Percentiles rank a stretch among this genome's conserved stretches.
phyloP scores from a whole-genome alignment of 306 rosid genomes.

The Mimosa bimucronata region DNA sequence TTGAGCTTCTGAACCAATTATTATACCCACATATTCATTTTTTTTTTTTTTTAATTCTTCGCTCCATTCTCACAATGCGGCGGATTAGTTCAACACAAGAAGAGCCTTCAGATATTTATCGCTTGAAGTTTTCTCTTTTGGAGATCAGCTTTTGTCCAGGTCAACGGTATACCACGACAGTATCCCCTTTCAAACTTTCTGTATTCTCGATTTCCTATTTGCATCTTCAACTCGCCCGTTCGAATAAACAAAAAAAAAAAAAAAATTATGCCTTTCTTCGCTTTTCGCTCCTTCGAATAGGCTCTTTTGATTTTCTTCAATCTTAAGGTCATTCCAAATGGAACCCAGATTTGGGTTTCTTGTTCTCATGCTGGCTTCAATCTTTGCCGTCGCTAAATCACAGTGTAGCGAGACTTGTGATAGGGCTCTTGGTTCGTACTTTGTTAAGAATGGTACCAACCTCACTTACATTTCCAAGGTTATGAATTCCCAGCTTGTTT shows the following conservation, averaged over 20 bases:
- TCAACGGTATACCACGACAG: neutral
- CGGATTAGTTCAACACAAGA: neutral
- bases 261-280: neutral
- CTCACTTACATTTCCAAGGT: conserved; percentile 38
- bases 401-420: conserved; percentile 54
- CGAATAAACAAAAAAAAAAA: too few species aligned
- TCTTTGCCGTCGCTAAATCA: conserved; percentile 44
- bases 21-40: neutral
- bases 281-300: neutral
- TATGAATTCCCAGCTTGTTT: conserved; percentile 31
- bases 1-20: neutral
- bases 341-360: conserved; percentile 37
- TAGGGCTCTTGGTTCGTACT: conserved; percentile 68
- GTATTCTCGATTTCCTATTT: neutral
- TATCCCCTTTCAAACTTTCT: neutral
- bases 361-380: conserved; percentile 22
- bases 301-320: neutral
- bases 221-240: neutral
- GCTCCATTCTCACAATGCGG: neutral
- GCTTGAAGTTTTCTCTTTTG: neutral
- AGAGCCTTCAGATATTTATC: neutral
- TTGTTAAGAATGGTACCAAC: conserved; percentile 12
- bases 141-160: neutral
- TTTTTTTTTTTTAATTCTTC: neutral
- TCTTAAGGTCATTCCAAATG: conserved; percentile 41